Conservation (phyloP, 1,284 basidiomycete species). For the Melanopsichium pennsylvanicum region DNA sequence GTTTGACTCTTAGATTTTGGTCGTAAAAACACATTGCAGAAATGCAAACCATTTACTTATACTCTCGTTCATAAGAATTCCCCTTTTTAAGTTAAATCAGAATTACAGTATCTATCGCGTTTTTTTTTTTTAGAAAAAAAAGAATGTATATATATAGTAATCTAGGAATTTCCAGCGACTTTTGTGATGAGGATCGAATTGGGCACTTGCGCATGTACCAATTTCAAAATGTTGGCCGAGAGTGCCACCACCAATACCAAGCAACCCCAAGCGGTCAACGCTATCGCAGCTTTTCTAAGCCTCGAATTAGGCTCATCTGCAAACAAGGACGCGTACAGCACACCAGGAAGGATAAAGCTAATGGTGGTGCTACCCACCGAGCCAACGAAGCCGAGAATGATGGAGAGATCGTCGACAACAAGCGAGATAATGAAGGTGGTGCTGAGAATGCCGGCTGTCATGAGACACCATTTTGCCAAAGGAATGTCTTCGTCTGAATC, state of each 20-base stretch:
- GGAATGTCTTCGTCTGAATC: constrained; percentile 31
- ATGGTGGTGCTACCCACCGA: constrained; percentile 95
- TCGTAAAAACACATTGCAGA: no score
- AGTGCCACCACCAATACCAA: constrained; percentile 52
- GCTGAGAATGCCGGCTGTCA: constrained; percentile 55
- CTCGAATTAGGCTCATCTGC: constrained; percentile 28
- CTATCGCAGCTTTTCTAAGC: constrained; percentile 31
- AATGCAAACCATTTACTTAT: no score
- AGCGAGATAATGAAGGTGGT: constrained; percentile 56
- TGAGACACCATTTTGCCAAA: constrained; percentile 44
- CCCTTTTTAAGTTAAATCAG: no score
- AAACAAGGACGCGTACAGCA: constrained; percentile 49
- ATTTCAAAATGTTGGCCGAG: constrained; percentile 54
- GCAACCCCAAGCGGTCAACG: constrained; percentile 44
- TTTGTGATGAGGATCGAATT: constrained; percentile 25
- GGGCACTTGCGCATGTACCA: constrained; percentile 41
- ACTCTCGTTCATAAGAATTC: no score
- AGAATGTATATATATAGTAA: background rate
- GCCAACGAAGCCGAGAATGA: constrained; percentile 82
- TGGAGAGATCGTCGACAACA: constrained; percentile 61
- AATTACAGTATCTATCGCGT: no score
- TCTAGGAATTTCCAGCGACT: constrained; percentile 6
- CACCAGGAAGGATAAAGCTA: constrained; percentile 91
- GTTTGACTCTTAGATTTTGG: no score
- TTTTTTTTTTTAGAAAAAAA: no score